Percentiles rank a stretch among this genome's conserved stretches.
These are phyloP conservation scores for Pseudogymnoascus sp. DNA, from an alignment of 2,329 filamentous ascomycete species.

Conservation along the genomic window DNA sequence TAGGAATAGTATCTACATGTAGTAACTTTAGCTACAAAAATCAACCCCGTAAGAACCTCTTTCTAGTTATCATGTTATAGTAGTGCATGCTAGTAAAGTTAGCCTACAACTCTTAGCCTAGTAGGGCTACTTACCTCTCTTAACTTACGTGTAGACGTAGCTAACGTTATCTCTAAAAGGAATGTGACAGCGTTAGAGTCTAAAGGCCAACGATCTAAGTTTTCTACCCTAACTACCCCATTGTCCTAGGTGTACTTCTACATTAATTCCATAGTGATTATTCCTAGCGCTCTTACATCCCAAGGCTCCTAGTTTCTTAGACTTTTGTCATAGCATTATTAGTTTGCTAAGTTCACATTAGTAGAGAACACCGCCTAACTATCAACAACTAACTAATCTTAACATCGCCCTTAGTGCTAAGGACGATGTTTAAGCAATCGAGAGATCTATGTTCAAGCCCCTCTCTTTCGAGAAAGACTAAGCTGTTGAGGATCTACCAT, in stretches of 20 bases:
- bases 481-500: slow-evolving; percentile 4
- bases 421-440: neutral
- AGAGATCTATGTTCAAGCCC: neutral
- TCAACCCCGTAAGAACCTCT: neutral
- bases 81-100: slow-evolving; percentile 6
- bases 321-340: slow-evolving; percentile 9
- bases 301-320: slow-evolving; percentile 8
- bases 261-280: slow-evolving; percentile 28
- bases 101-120: slow-evolving; percentile 12
- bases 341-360: slow-evolving; percentile 10
- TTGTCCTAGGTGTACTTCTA: slow-evolving; percentile 30
- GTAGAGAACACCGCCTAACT: neutral
- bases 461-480: neutral
- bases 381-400: slow-evolving; percentile 6
- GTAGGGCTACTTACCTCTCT: too few relatives aligned
- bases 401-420: neutral
- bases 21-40: neutral
- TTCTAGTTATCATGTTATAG: neutral
- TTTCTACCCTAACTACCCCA: slow-evolving; percentile 26
- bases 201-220: slow-evolving; percentile 26
- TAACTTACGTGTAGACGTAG: slow-evolving; percentile 18
- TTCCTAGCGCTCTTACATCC: slow-evolving; percentile 21
- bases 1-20: neutral
- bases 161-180: slow-evolving; percentile 25
- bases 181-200: slow-evolving; percentile 25